A percentile compares a stretch with the other conserved stretches of the same genome.
These are phyloP conservation scores for Diddensiella caesifluorescens DNA, from an alignment of 805 yeast species.

Conservation along the genomic window DNA sequence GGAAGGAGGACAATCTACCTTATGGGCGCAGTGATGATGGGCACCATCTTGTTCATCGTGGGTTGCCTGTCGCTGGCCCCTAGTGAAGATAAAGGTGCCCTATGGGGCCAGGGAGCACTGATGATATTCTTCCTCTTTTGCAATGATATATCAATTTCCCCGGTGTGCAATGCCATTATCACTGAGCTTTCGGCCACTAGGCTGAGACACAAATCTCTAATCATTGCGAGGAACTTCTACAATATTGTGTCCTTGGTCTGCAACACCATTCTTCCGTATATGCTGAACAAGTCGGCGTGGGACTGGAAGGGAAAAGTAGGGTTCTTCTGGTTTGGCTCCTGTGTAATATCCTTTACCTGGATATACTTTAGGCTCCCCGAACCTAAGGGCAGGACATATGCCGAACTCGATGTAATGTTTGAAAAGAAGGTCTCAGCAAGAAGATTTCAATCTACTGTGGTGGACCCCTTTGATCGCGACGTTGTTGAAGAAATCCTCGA, in stretches of 20 bases:
- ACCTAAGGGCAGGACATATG: constrained; percentile 52
- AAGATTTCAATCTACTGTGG: constrained; percentile 18
- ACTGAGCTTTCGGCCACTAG: constrained; percentile 40
- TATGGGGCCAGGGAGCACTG: constrained; percentile 37
- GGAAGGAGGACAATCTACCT: constrained; percentile 22
- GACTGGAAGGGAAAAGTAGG: constrained; percentile 46
- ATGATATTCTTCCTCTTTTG: constrained; percentile 38
- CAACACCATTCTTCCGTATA: constrained; percentile 28
- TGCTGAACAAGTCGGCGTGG: constrained; percentile 34
- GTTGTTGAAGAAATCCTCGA: constrained; percentile 2
- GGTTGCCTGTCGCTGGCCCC: constrained; percentile 30
- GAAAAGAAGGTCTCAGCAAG: constrained; percentile 29
- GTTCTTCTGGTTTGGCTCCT: constrained; percentile 41
- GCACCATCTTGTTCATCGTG: constrained; percentile 37
- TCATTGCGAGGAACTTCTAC: constrained; percentile 35
- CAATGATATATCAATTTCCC: constrained; percentile 41
- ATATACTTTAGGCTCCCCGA: constrained; percentile 53
- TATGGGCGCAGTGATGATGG: constrained; percentile 35
- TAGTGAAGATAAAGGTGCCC: constrained; percentile 16
- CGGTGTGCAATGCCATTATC: constrained; percentile 38
- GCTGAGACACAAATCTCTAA: constrained; percentile 39
- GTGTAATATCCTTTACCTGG: constrained; percentile 36
- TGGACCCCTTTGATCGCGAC: constrained; percentile 9
- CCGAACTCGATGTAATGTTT: constrained; percentile 54
- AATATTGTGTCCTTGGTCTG: constrained; percentile 30